Conservation (phyloP, 768 basidiomycete genomes). For the Collybiopsis confluens region DNA sequence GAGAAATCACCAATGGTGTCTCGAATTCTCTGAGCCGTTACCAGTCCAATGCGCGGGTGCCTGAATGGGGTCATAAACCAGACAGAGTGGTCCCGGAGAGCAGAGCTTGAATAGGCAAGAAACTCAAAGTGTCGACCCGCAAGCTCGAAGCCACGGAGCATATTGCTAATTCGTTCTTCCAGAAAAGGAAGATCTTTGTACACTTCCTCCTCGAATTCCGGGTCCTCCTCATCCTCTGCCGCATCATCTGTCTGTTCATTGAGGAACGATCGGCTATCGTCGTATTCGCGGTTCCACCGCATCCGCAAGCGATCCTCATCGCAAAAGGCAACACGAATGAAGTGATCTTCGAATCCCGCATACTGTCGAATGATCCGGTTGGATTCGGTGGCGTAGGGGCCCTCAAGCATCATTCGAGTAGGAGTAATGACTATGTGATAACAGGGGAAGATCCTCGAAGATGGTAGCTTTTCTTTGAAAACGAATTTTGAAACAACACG, state of each 20-base stretch:
- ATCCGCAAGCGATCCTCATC: conserved; percentile 79
- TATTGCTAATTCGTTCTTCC: conserved; percentile 50
- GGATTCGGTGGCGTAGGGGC: conserved; percentile 70
- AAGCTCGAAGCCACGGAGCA: conserved; percentile 66
- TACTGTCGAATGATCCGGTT: conserved; percentile 78
- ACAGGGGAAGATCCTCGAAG: conserved; percentile 51
- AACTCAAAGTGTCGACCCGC: conserved; percentile 75
- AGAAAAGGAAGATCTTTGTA: conserved; percentile 42
- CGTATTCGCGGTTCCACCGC: conserved; percentile 65
- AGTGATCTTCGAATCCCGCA: conserved; percentile 44
- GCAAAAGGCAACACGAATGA: conserved; percentile 79
- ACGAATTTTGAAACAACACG: conserved; percentile 27
- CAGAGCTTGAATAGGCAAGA: conserved; percentile 76
- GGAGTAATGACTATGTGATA: conserved; percentile 77
- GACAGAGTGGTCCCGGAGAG: conserved; percentile 74
- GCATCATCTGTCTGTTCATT: no score
- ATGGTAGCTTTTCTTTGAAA: conserved; percentile 16
- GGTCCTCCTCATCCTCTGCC: no score
- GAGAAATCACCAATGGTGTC: conserved; percentile 64
- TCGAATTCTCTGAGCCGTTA: conserved; percentile 60
- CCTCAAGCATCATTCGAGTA: conserved; percentile 69
- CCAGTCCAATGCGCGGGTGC: conserved; percentile 32
- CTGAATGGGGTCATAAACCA: conserved; percentile 75
- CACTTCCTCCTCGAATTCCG: no score
- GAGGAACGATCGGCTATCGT: conserved; percentile 18